Evolutionary conservation across 352 stramenopile genomes (phyloP).

Genomic region (Globisporangium nagaii): DNA sequence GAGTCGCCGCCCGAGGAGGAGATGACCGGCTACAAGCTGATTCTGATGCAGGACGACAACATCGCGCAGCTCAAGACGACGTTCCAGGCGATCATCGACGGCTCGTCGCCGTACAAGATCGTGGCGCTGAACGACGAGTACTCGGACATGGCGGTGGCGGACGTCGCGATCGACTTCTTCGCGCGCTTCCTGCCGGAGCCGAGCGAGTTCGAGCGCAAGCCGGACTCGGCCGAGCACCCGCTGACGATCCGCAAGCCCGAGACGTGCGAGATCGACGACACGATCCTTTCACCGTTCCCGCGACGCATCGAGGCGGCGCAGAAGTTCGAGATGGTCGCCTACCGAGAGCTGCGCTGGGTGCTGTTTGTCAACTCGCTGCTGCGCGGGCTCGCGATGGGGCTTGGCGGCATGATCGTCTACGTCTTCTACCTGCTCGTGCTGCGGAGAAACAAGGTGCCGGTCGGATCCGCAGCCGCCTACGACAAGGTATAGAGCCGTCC

Average conservation of each 20-base stretch:
- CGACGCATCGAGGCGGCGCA: slow-evolving; percentile 51
- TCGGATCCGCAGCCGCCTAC: slow-evolving; percentile 37
- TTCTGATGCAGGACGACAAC: slow-evolving; percentile 83
- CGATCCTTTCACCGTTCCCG: slow-evolving; percentile 60
- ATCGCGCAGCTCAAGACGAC: slow-evolving; percentile 59
- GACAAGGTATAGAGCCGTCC: slow-evolving; percentile 70
- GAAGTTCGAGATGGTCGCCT: slow-evolving; percentile 78
- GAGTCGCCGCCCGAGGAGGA: slow-evolving; percentile 65
- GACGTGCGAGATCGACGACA: slow-evolving; percentile 69
- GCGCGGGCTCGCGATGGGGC: slow-evolving; percentile 61
- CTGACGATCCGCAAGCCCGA: slow-evolving; percentile 58
- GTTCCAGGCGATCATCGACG: slow-evolving; percentile 63
- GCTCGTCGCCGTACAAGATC: slow-evolving; percentile 64
- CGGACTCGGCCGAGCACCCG: slow-evolving; percentile 27
- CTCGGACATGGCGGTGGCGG: slow-evolving; percentile 69
- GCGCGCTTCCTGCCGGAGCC: slow-evolving; percentile 62
- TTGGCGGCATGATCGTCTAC: slow-evolving; percentile 81
- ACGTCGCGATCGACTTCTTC: slow-evolving; percentile 67
- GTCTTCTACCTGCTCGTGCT: slow-evolving; percentile 75
- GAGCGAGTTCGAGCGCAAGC: slow-evolving; percentile 63
- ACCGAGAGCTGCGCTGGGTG: slow-evolving; percentile 77
- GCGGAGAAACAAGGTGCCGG: slow-evolving; percentile 34
- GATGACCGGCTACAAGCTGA: slow-evolving; percentile 81
- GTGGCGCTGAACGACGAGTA: slow-evolving; percentile 88
- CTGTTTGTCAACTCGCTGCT: slow-evolving; percentile 76